Base-by-base conservation (phyloP, 2,329 filamentous ascomycete species). In the Aschersonia sp. region DNA sequence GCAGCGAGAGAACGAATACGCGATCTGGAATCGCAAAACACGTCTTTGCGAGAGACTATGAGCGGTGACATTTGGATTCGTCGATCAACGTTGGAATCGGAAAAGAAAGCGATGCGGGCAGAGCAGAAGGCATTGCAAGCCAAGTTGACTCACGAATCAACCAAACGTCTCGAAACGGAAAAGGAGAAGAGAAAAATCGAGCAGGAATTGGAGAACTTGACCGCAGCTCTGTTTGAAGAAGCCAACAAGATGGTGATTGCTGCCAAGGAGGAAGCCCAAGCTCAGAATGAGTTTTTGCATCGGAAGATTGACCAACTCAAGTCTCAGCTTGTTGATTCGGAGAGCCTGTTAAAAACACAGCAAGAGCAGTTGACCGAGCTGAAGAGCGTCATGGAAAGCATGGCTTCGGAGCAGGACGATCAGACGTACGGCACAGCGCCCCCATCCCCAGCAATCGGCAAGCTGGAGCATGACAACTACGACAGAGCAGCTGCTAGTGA, bases 191-290 rank as follows among this genome's bases (percentile, higher is more conserved):
- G 84, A 63, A 81, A 81, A 53, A 95, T 96, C 32, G 92, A 98
- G 63, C 81, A 85, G 55, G 92, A 98, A 64, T 69, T 98, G 43
- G 92, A 97, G 66, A 86, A 80, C 46, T 66, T 98, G 53, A 97
- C 92, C 0, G 81, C 87, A 1, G 88, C 87, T 31, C 74, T 98
- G n/a, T 98, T 98, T 53, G 88, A 97, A 61, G 90, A 98, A 70
- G 92, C 92, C 45, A 97, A 98, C 68, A 89, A 85, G 73, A 97
- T 98, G 90, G 92, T 98, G 46, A 86, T 90, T 41, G 61, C 57
- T 12, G 90, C 90, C 39, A 87, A 94, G 59, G 87, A 89, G 62
- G 87, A 95, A 52, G 88, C 92, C 7, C 81, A 88, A 51, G 81
- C 78, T 53, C 87, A 96, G 56, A 83, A 87, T 39, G 88, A 96